These are phyloP conservation scores for Yamagishiella unicocca DNA, from an alignment of 139 green algal genomes.

Conservation along the genomic window DNA sequence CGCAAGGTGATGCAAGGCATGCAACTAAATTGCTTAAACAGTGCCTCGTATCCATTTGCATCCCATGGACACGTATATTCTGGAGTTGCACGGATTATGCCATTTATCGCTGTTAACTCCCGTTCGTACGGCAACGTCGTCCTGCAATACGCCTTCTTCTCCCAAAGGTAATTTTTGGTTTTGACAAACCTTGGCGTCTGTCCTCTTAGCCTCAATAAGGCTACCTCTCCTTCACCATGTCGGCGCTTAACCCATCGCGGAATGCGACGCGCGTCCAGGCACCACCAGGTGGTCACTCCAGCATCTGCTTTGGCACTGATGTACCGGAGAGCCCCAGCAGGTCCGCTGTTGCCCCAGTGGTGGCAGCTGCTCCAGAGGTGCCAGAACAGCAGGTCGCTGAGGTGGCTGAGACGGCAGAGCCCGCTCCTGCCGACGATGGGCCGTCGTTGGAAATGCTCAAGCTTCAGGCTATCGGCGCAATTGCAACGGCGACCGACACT, in stretches of 20 bases:
- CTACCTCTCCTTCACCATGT: no score
- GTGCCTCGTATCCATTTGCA: no score
- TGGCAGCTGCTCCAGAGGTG: not conserved
- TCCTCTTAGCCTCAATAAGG: no score
- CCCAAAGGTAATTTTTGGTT: no score
- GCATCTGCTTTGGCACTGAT: not conserved
- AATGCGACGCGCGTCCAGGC: conserved; percentile 23
- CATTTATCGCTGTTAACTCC: no score
- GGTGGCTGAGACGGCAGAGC: not conserved
- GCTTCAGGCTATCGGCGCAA: conserved; percentile 6
- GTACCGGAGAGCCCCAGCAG: conserved; percentile 2
- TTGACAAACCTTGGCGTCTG: no score
- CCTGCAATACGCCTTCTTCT: no score
- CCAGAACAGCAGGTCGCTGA: not conserved
- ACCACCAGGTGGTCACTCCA: conserved; percentile 2
- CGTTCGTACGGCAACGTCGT: no score
- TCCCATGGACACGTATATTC: no score
- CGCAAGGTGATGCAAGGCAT: no score
- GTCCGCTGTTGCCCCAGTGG: not conserved
- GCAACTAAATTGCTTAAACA: no score
- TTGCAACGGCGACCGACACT: not conserved
- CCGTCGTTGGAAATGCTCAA: conserved; percentile 32
- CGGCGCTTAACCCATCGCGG: not conserved
- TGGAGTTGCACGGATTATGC: no score
- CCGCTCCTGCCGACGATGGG: not conserved